Conservation (phyloP, 371 early-diverging fungal genomes). For the Fennellomyces sp. region DNA sequence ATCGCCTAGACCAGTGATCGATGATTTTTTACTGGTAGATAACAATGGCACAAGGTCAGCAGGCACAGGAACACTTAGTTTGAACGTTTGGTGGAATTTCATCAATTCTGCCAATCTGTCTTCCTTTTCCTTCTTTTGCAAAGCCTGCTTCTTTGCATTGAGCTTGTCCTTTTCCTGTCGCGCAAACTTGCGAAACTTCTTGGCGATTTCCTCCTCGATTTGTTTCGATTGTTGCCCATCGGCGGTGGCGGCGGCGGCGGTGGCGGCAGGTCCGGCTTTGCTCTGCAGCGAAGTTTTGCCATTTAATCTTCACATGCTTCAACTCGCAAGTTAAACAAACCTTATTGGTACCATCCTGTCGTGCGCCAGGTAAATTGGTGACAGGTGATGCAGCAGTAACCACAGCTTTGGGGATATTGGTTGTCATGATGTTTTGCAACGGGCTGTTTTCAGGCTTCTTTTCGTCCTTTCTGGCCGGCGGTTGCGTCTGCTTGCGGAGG, state of each 20-base stretch:
- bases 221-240: conserved; percentile 9
- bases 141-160: conserved; percentile 75
- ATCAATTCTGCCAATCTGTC: conserved; percentile 80
- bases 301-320: conserved; percentile 1
- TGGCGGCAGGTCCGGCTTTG: too few species aligned
- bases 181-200: conserved; percentile 70
- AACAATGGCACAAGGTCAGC: conserved; percentile 76
- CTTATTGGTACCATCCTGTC: conserved; percentile 25
- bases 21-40: conserved; percentile 46
- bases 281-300: too few species aligned
- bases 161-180: conserved; percentile 79
- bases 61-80: conserved; percentile 75
- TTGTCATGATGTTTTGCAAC: conserved; percentile 36
- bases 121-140: conserved; percentile 75
- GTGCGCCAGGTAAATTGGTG: conserved; percentile 28
- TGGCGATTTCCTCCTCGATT: conserved; percentile 63
- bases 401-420: conserved; percentile 29
- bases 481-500: conserved; percentile 62
- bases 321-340: conserved; percentile 4
- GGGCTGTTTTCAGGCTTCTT: conserved; percentile 22
- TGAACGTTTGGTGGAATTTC: conserved; percentile 78
- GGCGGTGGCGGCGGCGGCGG: not conserved
- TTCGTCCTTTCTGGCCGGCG: conserved; percentile 12
- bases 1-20: not conserved
- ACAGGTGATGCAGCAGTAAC: conserved; percentile 35